phyloP scores from a whole-genome alignment of 768 basidiomycete species.

The Mycena amicta region DNA sequence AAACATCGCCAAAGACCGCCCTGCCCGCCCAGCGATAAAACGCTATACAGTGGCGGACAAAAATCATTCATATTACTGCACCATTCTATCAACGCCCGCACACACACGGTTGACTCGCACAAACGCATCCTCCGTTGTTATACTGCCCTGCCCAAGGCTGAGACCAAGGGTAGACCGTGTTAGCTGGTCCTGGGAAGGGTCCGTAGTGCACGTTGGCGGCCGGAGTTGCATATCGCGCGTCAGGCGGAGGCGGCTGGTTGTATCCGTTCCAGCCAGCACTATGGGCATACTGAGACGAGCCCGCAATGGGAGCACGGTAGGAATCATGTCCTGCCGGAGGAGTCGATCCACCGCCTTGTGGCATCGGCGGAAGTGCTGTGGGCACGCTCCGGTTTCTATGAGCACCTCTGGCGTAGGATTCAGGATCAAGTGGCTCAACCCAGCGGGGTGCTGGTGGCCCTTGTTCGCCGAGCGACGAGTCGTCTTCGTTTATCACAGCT shows the following conservation, averaged over 20 bases:
- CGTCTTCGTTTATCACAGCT: background rate
- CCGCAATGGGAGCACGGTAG: background rate
- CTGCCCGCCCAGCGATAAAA: too few species aligned
- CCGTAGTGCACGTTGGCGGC: slow-evolving; percentile 18
- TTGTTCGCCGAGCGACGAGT: background rate
- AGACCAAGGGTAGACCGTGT: slow-evolving; percentile 15
- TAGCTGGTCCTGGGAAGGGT: slow-evolving; percentile 13
- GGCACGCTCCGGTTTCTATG: background rate
- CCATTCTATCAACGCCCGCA: too few species aligned
- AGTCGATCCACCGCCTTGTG: background rate
- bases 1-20: too few species aligned
- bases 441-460: slow-evolving; percentile 2
- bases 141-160: background rate
- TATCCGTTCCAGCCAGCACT: too few species aligned
- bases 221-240: background rate
- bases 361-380: background rate
- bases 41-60: too few species aligned
- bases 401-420: slow-evolving; percentile 10
- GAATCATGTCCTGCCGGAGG: background rate
- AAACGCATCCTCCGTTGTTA: background rate
- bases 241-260: background rate
- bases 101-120: background rate
- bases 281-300: background rate
- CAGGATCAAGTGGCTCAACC: slow-evolving; percentile 16
- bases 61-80: too few species aligned